Percentiles rank a stretch among this genome's conserved stretches.
These are phyloP conservation scores for Podospora conica DNA, from an alignment of 495 filamentous ascomycete species.

Conservation along the genomic window DNA sequence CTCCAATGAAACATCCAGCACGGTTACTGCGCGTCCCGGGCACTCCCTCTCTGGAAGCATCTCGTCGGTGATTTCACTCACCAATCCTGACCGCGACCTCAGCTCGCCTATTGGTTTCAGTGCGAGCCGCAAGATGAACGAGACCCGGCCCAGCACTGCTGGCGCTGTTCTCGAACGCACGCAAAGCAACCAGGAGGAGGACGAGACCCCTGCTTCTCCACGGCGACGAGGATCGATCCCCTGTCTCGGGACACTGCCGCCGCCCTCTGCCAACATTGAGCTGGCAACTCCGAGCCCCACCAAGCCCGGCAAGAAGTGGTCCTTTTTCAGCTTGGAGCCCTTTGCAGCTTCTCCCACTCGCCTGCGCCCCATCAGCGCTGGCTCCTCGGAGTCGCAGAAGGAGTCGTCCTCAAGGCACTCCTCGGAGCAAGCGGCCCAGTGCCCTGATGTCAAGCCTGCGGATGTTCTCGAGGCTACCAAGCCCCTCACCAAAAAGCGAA, in stretches of 20 bases:
- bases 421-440: conserved; percentile 13
- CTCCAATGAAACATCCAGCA: conserved; percentile 69
- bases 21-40: conserved; percentile 51
- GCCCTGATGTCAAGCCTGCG: neutral
- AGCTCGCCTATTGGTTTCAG: conserved; percentile 22
- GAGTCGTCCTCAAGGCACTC: conserved; percentile 16
- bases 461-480: conserved; percentile 14
- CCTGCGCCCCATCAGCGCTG: conserved; percentile 33
- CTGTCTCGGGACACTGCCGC: conserved; percentile 33
- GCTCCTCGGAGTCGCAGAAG: conserved; percentile 30
- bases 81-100: conserved; percentile 36
- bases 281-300: conserved; percentile 40
- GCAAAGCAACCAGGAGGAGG: conserved; percentile 29
- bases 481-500: conserved; percentile 43
- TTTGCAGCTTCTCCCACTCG: conserved; percentile 38
- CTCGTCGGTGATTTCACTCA: conserved; percentile 52
- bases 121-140: conserved; percentile 25
- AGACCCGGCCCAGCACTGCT: conserved; percentile 47
- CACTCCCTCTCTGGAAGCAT: conserved; percentile 60
- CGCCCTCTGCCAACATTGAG: conserved; percentile 19
- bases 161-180: conserved; percentile 46
- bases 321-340: conserved; percentile 49
- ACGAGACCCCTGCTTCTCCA: conserved; percentile 25
- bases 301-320: conserved; percentile 46
- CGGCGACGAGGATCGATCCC: conserved; percentile 47